These are phyloP conservation scores for Podaxis rugospora DNA, from an alignment of 768 basidiomycete species.

Conservation along the genomic window DNA sequence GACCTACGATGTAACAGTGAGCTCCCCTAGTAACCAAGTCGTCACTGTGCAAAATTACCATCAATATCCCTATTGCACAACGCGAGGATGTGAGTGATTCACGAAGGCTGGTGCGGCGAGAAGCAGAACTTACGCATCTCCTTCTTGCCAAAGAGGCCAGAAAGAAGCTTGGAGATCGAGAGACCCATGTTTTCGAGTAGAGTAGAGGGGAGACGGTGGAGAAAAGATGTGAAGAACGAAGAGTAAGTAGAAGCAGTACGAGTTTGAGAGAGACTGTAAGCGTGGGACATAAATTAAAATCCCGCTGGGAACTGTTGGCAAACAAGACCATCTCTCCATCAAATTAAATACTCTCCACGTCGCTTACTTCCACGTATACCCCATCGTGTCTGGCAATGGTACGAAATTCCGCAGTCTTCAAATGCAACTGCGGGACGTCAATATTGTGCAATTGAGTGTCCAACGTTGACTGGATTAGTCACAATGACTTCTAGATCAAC, in stretches of 20 bases:
- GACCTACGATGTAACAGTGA: conserved; percentile 49
- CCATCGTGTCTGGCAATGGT: not conserved
- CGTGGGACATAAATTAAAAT: conserved; percentile 44
- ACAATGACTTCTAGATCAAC: not conserved
- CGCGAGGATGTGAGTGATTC: conserved; percentile 24
- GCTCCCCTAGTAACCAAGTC: conserved; percentile 16
- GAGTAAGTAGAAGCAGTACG: conserved; percentile 22
- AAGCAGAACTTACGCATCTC: conserved; percentile 87
- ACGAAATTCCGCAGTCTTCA: not conserved
- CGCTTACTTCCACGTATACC: conserved; percentile 9
- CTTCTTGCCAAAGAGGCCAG: conserved; percentile 93
- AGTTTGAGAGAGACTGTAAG: conserved; percentile 25
- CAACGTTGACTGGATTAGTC: not conserved
- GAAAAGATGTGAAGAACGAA: conserved; percentile 27
- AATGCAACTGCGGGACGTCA: not conserved
- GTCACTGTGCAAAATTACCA: conserved; percentile 48
- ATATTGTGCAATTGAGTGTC: not conserved
- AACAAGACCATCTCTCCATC: conserved; percentile 20
- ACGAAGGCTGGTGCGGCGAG: conserved; percentile 19
- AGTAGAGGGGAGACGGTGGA: conserved; percentile 27
- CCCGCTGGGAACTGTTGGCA: conserved; percentile 31
- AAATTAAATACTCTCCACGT: conserved; percentile 2
- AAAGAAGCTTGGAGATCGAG: conserved; percentile 68
- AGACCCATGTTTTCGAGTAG: conserved; percentile 64
- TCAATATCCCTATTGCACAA: conserved; percentile 81